Conservation (phyloP, 2,329 filamentous ascomycete genomes). For the Daldinia eschscholtzii region DNA sequence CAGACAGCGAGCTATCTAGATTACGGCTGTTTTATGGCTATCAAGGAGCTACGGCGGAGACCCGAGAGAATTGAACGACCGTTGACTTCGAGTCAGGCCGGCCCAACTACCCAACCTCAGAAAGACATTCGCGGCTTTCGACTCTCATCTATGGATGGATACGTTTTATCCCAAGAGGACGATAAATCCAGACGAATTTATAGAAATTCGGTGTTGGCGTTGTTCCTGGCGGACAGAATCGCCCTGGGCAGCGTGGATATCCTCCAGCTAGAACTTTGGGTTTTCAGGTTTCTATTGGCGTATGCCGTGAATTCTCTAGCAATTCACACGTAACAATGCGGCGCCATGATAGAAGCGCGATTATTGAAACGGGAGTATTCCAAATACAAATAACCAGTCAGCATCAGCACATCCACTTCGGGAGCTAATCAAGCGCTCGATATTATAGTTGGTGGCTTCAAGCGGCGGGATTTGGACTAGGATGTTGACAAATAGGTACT, state of each 20-base stretch:
- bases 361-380: constrained; percentile 42
- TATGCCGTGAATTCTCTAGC: constrained; percentile 47
- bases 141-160: constrained; percentile 66
- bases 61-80: constrained; percentile 59
- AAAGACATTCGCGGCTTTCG: constrained; percentile 62
- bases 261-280: constrained; percentile 52
- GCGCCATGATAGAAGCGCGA: constrained; percentile 12
- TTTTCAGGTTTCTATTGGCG: constrained; percentile 52
- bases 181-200: constrained; percentile 53
- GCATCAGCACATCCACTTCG: constrained; percentile 36
- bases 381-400: constrained; percentile 47
- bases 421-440: constrained; percentile 28
- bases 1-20: constrained; percentile 55
- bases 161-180: constrained; percentile 56
- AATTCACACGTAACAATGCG: constrained; percentile 19
- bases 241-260: constrained; percentile 55
- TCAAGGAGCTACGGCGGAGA: constrained; percentile 59
- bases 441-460: constrained; percentile 25
- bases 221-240: constrained; percentile 61
- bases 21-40: constrained; percentile 58
- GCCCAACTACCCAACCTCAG: constrained; percentile 27
- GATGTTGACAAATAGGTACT: constrained; percentile 41
- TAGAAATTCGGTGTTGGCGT: constrained; percentile 54
- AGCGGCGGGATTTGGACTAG: constrained; percentile 35
- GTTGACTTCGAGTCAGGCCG: constrained; percentile 55